Conservation (phyloP, 2,329 filamentous ascomycete species). For the Drechslera avenae region DNA sequence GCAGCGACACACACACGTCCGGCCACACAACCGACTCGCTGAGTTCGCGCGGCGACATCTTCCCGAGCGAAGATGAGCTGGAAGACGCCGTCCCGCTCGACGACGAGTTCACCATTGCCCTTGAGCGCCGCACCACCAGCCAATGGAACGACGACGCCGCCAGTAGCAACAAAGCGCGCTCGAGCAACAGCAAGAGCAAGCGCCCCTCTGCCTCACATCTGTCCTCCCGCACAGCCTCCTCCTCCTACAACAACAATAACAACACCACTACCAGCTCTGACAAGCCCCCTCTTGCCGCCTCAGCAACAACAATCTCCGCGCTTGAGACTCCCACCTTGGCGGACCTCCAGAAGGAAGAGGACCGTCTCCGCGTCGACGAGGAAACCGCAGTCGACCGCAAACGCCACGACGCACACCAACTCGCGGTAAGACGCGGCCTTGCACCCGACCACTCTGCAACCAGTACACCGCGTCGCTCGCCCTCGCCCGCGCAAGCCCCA, state of each 20-base stretch:
- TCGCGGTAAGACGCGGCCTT: constrained; percentile 62
- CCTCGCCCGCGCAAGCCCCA: constrained; percentile 15
- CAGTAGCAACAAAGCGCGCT: constrained; percentile 66
- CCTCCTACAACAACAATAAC: constrained; percentile 51
- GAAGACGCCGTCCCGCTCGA: constrained; percentile 92
- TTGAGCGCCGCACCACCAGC: constrained; percentile 71
- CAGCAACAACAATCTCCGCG: constrained; percentile 28
- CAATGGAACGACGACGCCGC: constrained; percentile 69
- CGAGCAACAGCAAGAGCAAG: constrained; percentile 40
- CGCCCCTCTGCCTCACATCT: constrained; percentile 55
- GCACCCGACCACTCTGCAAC: constrained; percentile 28
- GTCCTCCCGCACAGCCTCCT: constrained; percentile 54
- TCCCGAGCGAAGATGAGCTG: constrained; percentile 83
- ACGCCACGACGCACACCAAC: constrained; percentile 59
- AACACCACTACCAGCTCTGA: constrained; percentile 15
- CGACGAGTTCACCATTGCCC: constrained; percentile 85
- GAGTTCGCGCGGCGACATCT: constrained; percentile 85
- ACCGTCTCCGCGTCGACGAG: constrained; percentile 58
- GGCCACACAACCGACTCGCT: constrained; percentile 83
- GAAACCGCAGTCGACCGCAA: constrained; percentile 60
- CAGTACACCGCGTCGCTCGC: constrained; percentile 11
- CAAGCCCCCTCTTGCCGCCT: constrained; percentile 28
- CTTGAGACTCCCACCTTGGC: constrained; percentile 55
- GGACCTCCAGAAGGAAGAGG: constrained; percentile 64
- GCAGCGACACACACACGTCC: constrained; percentile 80